phyloP scores from a whole-genome alignment of 108 stramenopile genomes.

The Fistulifera solaris region DNA sequence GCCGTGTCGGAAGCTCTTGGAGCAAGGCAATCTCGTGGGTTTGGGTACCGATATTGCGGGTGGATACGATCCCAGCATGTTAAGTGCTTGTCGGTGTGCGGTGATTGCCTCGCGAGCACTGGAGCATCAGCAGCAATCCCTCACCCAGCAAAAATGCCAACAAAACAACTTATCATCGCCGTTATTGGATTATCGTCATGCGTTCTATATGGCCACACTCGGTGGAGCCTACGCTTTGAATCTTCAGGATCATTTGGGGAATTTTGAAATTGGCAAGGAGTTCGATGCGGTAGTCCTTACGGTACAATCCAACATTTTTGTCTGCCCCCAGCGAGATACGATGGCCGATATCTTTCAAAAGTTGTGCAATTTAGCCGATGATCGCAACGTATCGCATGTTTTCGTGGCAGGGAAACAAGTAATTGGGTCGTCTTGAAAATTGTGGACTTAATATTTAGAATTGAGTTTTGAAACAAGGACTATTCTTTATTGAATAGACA shows the following conservation, averaged over 20 bases:
- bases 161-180: neutral
- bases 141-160: slow-evolving; percentile 2
- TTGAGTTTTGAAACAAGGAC: too few relatives aligned
- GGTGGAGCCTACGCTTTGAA: slow-evolving; percentile 62
- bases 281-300: slow-evolving; percentile 39
- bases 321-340: slow-evolving; percentile 3
- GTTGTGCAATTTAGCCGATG: slow-evolving; percentile 15
- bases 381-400: slow-evolving; percentile 17
- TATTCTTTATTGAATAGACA: too few relatives aligned
- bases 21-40: slow-evolving; percentile 39
- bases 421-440: neutral
- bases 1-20: slow-evolving; percentile 12
- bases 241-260: slow-evolving; percentile 36
- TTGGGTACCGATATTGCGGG: slow-evolving; percentile 73
- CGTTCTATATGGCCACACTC: slow-evolving; percentile 55
- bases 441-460: neutral
- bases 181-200: slow-evolving; percentile 38
- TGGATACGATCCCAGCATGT: slow-evolving; percentile 52
- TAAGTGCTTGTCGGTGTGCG: slow-evolving; percentile 37
- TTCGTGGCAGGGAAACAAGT: slow-evolving; percentile 17
- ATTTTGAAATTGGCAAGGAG: slow-evolving; percentile 44
- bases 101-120: slow-evolving; percentile 33
- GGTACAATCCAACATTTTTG: neutral
- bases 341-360: slow-evolving; percentile 23
- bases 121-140: slow-evolving; percentile 10